Evolutionary conservation across 2,329 filamentous ascomycete species (phyloP).

Genomic region (Pseudopithomyces maydicus): DNA sequence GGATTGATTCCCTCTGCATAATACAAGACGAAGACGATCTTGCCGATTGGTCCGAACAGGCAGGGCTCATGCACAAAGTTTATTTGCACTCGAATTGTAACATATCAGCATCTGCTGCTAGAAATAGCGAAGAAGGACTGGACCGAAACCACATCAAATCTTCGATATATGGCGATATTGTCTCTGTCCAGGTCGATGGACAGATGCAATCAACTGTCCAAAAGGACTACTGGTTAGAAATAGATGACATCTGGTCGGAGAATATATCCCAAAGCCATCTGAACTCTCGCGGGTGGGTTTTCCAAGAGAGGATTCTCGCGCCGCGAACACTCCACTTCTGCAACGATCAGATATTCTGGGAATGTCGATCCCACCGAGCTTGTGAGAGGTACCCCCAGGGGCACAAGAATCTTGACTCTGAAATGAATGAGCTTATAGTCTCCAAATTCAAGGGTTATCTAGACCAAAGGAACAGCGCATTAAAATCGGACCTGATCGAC

Average conservation of each 20-base stretch:
- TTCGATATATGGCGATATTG: neutral
- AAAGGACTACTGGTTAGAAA: neutral
- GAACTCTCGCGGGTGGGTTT: constrained; percentile 8
- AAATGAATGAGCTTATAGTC: neutral
- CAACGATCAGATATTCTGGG: constrained; percentile 23
- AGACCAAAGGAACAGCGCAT: neutral
- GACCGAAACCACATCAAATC: neutral
- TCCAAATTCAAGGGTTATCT: neutral
- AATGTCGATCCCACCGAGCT: constrained; percentile 17
- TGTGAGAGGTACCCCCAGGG: constrained; percentile 14
- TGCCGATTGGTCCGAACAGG: constrained; percentile 4
- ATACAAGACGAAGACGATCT: constrained; percentile 8
- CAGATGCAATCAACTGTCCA: neutral
- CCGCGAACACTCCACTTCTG: constrained; percentile 24
- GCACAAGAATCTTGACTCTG: neutral
- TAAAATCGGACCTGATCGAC: no score
- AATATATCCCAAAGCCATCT: constrained; percentile 4
- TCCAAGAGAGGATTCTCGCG: constrained; percentile 22
- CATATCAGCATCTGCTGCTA: neutral
- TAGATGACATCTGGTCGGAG: neutral
- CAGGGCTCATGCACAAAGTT: constrained; percentile 5
- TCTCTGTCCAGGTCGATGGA: neutral
- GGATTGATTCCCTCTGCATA: constrained; percentile 8
- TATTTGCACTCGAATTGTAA: constrained; percentile 7
- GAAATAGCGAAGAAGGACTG: neutral